Base-by-base conservation (phyloP, 2,329 filamentous ascomycete genomes). In the Didymosphaeria variabile region DNA sequence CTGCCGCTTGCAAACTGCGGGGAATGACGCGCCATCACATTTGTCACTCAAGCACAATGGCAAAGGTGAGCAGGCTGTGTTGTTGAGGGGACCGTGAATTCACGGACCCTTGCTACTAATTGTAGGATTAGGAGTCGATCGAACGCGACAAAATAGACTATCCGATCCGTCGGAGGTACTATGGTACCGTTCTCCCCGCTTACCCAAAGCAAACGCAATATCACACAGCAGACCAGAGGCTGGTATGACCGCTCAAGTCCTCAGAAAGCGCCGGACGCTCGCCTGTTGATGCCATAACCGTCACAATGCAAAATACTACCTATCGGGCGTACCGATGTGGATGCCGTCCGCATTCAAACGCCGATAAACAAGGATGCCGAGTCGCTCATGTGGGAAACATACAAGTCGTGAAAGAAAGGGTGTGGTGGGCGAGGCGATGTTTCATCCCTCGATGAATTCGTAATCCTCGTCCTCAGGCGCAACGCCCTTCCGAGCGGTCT, bases 201-300 rank as follows among this genome's bases (percentile, higher is more conserved):
- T 42, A 53, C 21, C 50, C 59, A 56, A 63, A 63, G 62, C 10
- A 49, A 45, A 52, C 45, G 47, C 57, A 59, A n/a, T 38, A 57
- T 47, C 52, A 55, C 31, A 55, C 70, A 72, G 66, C 66, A 66
- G 74, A 68, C 67, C 65, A 21, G 63, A 63, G 64, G 66, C 58
- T 70, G 72, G 72, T 74, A 74, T 60, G 70, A 74, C 74, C 72
- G 74, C 75, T 79, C 76, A 79, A 78, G 76, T 79, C 76, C 75
- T 79, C 73, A 78, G 75, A 74, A 77, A 78, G 75, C 76, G 76
- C 76, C 75, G 57, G 64, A 76, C 74, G 75, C 76, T 77, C 72
- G 70, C 75, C 76, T 79, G 64, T 76, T 77, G 76, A 79, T 78
- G 75, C 75, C 72, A 67, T 63, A 66, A 74, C 74, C 72, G 67